Evolutionary conservation across 768 basidiomycete genomes (phyloP), one percentile per base, ranked within the genome.

Genomic region (Daedaleopsis sinensis): DNA sequence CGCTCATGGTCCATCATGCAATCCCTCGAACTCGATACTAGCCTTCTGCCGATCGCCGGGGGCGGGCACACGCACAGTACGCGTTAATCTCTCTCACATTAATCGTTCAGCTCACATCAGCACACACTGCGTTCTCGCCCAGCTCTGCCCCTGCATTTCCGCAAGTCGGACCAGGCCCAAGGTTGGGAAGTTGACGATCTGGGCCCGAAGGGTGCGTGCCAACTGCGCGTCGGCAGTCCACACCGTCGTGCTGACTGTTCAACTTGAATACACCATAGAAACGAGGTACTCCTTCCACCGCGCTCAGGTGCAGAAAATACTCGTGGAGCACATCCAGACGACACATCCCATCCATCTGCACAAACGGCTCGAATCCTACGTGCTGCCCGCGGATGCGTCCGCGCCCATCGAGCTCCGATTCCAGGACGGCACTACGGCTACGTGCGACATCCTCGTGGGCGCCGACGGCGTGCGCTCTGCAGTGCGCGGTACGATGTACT

Each of bases 371-470:
- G 58, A 50, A 6, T 56, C 61, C 1, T 66, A 65, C 52, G 52
- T 44, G 3, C 6, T 39, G 18, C 53, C 32, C 1, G 32, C 12
- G 8, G 62, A 46, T 13, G 16, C 37, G 21, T 16, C 59, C 3
- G 59, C 42, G 9, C 52, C 59, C 12, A 58, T 70, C 27, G 48
- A 24, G 8, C 51, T 73, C 11, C 48, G 42, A 21, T 73, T 73
- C 55, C 39, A 55, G 15, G 72, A 73, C 50, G 69, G 68, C 8
- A 64, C 67, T 11, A 59, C 62, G 4, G 68, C 66, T 15, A 52
- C 35, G 18, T 69, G 67, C 47, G 71, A 73, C 58, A n/a, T 71
- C 19, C 65, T 73, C 18, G 51, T 72, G 36, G 71, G 71, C 12
- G 63, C 65, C 8, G 72, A 73, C 35, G 72, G 72, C 8, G 53